A percentile compares a stretch with the other conserved stretches of the same genome.
Evolutionary conservation across 139 green algal species (phyloP).

Genomic region (Micractinium conductrix): DNA sequence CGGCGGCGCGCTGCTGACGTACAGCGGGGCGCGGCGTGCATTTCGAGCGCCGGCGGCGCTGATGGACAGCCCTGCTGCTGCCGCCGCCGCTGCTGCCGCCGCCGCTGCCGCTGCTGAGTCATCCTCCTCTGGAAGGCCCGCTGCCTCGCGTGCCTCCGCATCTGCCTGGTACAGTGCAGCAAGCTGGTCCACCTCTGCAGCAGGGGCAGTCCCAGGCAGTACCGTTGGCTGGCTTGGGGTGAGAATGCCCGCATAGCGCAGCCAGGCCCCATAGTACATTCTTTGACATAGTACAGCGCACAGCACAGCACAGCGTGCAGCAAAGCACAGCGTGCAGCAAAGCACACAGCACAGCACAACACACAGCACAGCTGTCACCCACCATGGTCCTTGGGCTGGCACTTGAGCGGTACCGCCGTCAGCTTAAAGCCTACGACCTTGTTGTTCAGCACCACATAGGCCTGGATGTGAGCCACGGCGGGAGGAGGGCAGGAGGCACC

Average conservation of each 20-base stretch:
- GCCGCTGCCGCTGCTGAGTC: too few relatives aligned
- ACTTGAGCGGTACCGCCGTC: neutral
- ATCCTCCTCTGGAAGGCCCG: neutral
- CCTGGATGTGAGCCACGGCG: neutral
- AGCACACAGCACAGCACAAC: too few relatives aligned
- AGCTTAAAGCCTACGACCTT: neutral
- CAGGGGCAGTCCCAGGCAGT: neutral
- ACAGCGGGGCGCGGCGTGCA: too few relatives aligned
- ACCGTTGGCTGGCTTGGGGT: neutral
- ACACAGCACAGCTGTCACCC: too few relatives aligned
- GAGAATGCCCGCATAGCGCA: neutral
- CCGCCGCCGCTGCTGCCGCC: neutral
- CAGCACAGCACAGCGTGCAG: too few relatives aligned
- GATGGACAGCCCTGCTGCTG: neutral
- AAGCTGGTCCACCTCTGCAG: too few relatives aligned
- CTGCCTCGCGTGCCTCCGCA: neutral
- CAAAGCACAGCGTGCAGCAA: too few relatives aligned
- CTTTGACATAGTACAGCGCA: too few relatives aligned
- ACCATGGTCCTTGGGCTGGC: neutral
- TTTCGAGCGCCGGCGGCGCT: neutral
- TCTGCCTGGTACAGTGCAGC: too few relatives aligned
- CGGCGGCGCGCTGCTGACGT: neutral
- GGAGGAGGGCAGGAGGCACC: too few relatives aligned
- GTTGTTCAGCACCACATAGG: constrained; percentile 18
- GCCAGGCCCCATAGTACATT: too few relatives aligned